Conservation (phyloP, 768 basidiomycete genomes). For the Fomitopsis serialis region DNA sequence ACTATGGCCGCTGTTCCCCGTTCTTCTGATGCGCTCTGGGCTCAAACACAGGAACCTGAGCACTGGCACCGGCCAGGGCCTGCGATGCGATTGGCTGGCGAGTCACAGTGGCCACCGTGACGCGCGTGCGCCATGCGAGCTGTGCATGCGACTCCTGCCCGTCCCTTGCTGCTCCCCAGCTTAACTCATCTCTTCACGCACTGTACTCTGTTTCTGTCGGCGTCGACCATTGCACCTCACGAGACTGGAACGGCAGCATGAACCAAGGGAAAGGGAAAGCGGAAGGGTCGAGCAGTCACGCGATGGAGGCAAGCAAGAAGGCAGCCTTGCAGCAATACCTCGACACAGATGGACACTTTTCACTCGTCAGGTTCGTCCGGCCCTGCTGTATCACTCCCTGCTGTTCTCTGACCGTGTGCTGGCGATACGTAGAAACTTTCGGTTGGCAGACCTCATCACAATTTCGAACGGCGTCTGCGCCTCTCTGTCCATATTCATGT, state of each 20-base stretch:
- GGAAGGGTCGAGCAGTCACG: constrained; percentile 22
- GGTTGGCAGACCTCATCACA: constrained; percentile 95
- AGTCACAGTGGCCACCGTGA: background rate
- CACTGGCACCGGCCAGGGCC: background rate
- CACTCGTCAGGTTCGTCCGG: constrained; percentile 78
- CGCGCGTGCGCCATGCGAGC: background rate
- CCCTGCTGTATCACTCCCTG: too few relatives aligned
- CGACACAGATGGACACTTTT: constrained; percentile 93
- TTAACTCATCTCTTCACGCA: background rate
- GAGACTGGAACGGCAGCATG: constrained; percentile 27
- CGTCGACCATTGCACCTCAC: background rate
- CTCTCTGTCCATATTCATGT: constrained; percentile 90
- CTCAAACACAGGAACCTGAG: background rate
- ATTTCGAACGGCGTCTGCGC: constrained; percentile 99
- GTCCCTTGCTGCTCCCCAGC: background rate
- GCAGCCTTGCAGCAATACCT: constrained; percentile 74
- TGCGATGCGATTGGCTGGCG: background rate
- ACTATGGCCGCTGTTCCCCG: too few relatives aligned
- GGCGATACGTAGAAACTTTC: constrained; percentile 74
- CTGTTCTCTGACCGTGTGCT: background rate
- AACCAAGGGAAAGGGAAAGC: constrained; percentile 41
- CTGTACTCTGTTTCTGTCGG: background rate
- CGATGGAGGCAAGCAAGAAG: constrained; percentile 21
- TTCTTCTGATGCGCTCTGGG: background rate
- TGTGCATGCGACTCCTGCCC: background rate